Conservation (phyloP, 2,329 filamentous ascomycete genomes). For the Clathrospora elynae region DNA sequence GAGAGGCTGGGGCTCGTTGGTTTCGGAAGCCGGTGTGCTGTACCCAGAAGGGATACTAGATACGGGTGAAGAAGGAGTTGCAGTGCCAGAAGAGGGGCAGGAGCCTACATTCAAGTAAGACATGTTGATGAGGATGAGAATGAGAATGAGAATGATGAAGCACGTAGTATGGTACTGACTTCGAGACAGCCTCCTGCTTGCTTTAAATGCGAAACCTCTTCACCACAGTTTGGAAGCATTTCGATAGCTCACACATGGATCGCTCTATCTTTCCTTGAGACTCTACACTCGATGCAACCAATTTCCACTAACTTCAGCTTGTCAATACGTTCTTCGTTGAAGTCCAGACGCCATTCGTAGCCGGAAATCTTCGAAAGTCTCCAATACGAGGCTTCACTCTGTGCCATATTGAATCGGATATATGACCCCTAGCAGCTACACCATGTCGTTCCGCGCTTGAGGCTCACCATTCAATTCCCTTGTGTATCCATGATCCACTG, state of each 20-base stretch:
- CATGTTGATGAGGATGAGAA: neutral
- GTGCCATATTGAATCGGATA: too few relatives aligned
- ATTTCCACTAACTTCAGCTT: too few relatives aligned
- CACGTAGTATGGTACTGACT: too few relatives aligned
- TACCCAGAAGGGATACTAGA: conserved; percentile 1
- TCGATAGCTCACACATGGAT: neutral
- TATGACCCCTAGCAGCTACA: too few relatives aligned
- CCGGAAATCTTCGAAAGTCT: too few relatives aligned
- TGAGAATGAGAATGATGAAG: too few relatives aligned
- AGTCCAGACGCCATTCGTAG: too few relatives aligned
- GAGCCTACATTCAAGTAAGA: neutral
- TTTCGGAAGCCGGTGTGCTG: conserved; percentile 1
- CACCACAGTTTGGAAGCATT: neutral
- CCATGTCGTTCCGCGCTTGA: too few relatives aligned
- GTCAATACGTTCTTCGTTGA: too few relatives aligned
- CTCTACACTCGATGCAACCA: neutral
- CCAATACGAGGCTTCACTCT: too few relatives aligned
- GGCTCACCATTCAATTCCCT: too few relatives aligned
- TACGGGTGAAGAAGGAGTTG: neutral
- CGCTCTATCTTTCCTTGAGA: neutral
- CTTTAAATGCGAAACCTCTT: neutral
- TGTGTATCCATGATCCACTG: too few relatives aligned
- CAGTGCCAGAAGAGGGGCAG: neutral
- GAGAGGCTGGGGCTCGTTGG: neutral
- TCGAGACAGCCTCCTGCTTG: neutral